Percentiles rank a stretch among this genome's conserved stretches.
phyloP scores from a whole-genome alignment of 192 early-diverging fungal species.

The Spinellus fusiger region DNA sequence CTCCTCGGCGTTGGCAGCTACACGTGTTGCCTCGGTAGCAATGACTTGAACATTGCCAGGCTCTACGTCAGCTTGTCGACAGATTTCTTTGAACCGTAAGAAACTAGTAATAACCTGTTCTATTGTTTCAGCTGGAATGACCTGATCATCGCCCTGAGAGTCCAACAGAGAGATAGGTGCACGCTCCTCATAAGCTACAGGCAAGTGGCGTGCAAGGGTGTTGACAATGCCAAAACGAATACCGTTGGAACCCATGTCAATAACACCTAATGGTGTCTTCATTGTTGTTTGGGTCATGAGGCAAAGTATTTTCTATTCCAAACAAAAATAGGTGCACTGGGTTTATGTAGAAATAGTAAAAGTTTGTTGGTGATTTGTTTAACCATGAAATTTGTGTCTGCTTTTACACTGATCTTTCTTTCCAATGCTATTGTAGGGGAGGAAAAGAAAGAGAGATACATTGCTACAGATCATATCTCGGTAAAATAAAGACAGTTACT shows the following conservation, averaged over 20 bases:
- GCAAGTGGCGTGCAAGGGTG: slow-evolving; percentile 38
- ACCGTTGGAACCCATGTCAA: slow-evolving; percentile 58
- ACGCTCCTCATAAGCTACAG: slow-evolving; percentile 49
- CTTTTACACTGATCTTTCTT: too few species aligned
- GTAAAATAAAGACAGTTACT: too few species aligned
- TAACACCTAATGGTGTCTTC: slow-evolving; percentile 35
- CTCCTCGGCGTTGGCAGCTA: slow-evolving; percentile 40
- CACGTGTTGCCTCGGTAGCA: slow-evolving; percentile 52
- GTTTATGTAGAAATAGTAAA: too few species aligned
- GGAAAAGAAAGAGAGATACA: too few species aligned
- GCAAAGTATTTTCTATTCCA: too few species aligned
- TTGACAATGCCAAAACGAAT: slow-evolving; percentile 52
- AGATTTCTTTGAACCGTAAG: slow-evolving; percentile 44
- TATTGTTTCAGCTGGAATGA: slow-evolving; percentile 42
- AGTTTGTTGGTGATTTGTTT: too few species aligned
- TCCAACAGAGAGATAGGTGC: slow-evolving; percentile 50
- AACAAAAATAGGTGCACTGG: too few species aligned
- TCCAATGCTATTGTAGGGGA: too few species aligned
- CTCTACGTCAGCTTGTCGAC: slow-evolving; percentile 33
- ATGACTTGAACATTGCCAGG: slow-evolving; percentile 36
- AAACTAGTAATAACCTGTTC: slow-evolving; percentile 41
- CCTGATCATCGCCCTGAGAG: slow-evolving; percentile 30
- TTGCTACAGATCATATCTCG: too few species aligned
- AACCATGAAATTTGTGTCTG: too few species aligned
- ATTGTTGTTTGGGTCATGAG: background rate